Evolutionary conservation across 495 filamentous ascomycete species (phyloP).

Genomic region (Aspergillus sclerotioniger): DNA sequence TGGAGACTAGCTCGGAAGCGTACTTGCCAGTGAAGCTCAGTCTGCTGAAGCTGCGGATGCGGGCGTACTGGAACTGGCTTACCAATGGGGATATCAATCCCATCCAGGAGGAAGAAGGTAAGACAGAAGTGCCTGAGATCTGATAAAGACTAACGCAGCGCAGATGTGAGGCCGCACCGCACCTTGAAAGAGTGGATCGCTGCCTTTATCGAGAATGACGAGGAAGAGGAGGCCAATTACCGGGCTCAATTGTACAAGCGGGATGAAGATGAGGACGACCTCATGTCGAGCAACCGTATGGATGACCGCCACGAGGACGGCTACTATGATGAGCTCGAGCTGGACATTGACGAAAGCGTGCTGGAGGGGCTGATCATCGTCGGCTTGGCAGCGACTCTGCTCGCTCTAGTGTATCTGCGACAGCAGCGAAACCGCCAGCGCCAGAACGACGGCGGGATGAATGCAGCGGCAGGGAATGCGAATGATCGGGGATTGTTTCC

Average conservation of each 20-base stretch:
- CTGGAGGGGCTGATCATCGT: conserved; percentile 85
- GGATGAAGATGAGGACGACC: conserved; percentile 54
- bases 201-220: conserved; percentile 76
- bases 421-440: conserved; percentile 67
- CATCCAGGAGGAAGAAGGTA: conserved; percentile 86
- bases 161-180: conserved; percentile 66
- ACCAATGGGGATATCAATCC: conserved; percentile 86
- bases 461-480: conserved; percentile 23
- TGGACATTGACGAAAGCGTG: conserved; percentile 68
- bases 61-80: conserved; percentile 91
- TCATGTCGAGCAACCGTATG: conserved; percentile 44
- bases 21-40: conserved; percentile 92
- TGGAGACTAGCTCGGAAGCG: conserved; percentile 87
- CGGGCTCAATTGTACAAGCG: conserved; percentile 55
- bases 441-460: conserved; percentile 42
- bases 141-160: not conserved
- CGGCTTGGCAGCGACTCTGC: conserved; percentile 67
- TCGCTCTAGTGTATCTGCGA: conserved; percentile 78
- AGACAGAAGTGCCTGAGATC: conserved; percentile 21
- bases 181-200: conserved; percentile 80
- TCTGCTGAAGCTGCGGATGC: conserved; percentile 76
- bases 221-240: conserved; percentile 42
- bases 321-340: conserved; percentile 61
- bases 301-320: conserved; percentile 59
- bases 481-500: conserved; percentile 69